Conservation (phyloP, 192 early-diverging fungal species). For the Podila epigama region DNA sequence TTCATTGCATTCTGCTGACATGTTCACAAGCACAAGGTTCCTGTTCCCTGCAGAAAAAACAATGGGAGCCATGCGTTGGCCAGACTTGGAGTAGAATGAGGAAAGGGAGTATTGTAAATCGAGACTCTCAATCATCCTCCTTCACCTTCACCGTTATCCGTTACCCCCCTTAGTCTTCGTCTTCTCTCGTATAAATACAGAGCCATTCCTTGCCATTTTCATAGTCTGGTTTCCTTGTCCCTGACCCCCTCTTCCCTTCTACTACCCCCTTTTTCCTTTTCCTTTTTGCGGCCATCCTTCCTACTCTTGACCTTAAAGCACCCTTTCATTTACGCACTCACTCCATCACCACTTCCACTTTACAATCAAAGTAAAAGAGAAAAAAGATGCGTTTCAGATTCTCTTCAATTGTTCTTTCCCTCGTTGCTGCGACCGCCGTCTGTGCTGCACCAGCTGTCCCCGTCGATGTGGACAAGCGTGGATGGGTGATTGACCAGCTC, state of each 20-base stretch:
- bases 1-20: no score
- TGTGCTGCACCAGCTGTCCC: constrained; percentile 30
- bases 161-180: not conserved
- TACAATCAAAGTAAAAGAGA: not conserved
- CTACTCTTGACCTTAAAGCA: not conserved
- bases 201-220: not conserved
- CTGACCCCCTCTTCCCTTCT: constrained; percentile 20
- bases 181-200: constrained; percentile 19
- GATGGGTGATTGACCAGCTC: constrained; percentile 25
- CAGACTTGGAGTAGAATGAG: no score
- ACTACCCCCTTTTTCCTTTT: not conserved
- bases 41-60: no score
- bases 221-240: constrained; percentile 15
- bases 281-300: not conserved
- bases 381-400: constrained; percentile 25
- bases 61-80: no score
- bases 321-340: not conserved
- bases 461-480: constrained; percentile 34
- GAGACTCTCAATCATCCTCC: not conserved
- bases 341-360: not conserved
- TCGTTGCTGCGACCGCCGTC: constrained; percentile 25
- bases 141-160: not conserved
- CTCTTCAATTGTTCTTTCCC: constrained; percentile 27
- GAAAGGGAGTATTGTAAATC: not conserved
- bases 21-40: no score